A percentile compares a stretch with the other conserved stretches of the same genome.
phyloP scores from a whole-genome alignment of 1,284 basidiomycete species.

The Marasmius oreades region DNA sequence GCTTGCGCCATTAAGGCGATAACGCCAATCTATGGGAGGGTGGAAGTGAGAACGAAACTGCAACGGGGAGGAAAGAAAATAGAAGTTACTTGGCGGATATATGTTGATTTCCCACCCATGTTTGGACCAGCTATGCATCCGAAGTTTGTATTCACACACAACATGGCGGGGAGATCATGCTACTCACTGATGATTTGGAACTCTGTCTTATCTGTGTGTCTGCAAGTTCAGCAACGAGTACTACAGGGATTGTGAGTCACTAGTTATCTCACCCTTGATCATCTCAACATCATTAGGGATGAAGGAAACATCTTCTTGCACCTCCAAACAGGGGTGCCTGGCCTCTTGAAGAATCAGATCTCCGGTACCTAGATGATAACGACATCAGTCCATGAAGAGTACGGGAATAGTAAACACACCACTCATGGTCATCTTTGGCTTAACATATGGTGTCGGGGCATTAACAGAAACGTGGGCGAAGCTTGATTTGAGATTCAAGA shows the following conservation, averaged over 20 bases:
- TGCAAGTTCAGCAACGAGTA: neutral
- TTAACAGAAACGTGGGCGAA: constrained; percentile 89
- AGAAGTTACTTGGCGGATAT: constrained; percentile 80
- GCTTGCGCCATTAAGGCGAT: constrained; percentile 95
- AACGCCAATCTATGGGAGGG: constrained; percentile 68
- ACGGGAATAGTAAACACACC: constrained; percentile 38
- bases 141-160: neutral
- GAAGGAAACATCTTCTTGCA: constrained; percentile 93
- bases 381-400: neutral
- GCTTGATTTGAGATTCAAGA: constrained; percentile 30
- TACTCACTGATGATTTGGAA: constrained; percentile 82
- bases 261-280: constrained; percentile 59
- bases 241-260: constrained; percentile 14
- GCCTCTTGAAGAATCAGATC: constrained; percentile 78
- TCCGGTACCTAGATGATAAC: constrained; percentile 56
- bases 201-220: constrained; percentile 61
- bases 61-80: constrained; percentile 29
- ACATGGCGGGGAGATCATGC: constrained; percentile 5
- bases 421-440: constrained; percentile 72
- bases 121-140: constrained; percentile 76
- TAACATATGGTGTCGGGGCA: constrained; percentile 86
- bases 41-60: too few relatives aligned
- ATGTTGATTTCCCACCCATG: constrained; percentile 95
- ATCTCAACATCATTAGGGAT: constrained; percentile 95
- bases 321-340: constrained; percentile 94